Base-by-base conservation (phyloP, 2,329 filamentous ascomycete genomes). In the Paecilomyces formosus region DNA sequence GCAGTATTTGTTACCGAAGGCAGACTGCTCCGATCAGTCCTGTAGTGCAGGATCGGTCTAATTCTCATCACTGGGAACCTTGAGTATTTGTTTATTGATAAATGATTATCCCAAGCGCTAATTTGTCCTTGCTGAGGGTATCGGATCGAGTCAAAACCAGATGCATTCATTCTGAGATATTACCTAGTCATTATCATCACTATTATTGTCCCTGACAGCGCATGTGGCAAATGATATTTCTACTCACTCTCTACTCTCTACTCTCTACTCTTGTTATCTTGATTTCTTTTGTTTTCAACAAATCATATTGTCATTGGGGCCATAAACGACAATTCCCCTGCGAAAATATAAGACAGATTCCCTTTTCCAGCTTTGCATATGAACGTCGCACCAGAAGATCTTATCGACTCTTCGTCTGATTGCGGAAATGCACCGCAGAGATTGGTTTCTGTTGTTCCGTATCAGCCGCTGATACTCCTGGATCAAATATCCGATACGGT, bases 1-100 rank as follows among this genome's bases (percentile, higher is more conserved):
- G 57, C 60, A 49, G 58, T 58, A 13, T 62, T 65, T 51, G 58
- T 62, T 54, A 65, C 60, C 54, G 60, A 64, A 54, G 39, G 39
- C 39, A 45, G n/a, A 45, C n/a, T 45, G 15, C 39, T 45, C 9
- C n/a, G 39, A 45, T 45, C 15, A 45, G 5, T 18, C 39, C 9
- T 18, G 15, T 18, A 45, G 39, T 45, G n/a, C 8, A 1, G 6
- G 6, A 45, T 18, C 15, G 4, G 3, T 31, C n/a, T 45, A 18
- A n/a, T 45, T 2, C 39, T 18, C 39, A 21, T 18, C 18, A n/a
- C 3, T 45, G 18, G 39, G 9, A 45, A 18, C n/a, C 15, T 7
- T 9, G 15, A 45, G 9, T 8, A n/a, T 45, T 5, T 45, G 13
- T 45, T 21, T 45, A 18, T 31, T 31, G 30, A 12, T 31, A 31